A percentile compares a stretch with the other conserved stretches of the same genome.
Conservation (phyloP, 1,284 basidiomycete species). For the Erythrobasidium hasegawianum region DNA sequence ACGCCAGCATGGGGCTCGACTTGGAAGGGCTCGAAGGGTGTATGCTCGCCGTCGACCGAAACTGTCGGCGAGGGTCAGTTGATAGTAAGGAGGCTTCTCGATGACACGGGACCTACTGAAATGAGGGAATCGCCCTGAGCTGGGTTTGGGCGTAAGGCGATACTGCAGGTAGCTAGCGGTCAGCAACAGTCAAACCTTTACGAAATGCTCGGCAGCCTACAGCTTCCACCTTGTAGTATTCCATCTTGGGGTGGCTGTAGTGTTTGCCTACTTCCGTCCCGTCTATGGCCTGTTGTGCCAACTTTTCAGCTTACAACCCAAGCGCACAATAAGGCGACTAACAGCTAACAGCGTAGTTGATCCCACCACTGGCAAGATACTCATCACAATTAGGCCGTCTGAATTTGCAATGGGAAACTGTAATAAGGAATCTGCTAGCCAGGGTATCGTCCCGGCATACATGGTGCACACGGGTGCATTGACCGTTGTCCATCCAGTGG, state of each 20-base stretch:
- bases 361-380: slow-evolving; percentile 19
- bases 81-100: too few relatives aligned
- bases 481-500: slow-evolving; percentile 62
- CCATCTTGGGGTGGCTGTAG: slow-evolving; percentile 53
- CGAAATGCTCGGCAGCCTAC: slow-evolving; percentile 60
- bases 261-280: slow-evolving; percentile 64
- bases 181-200: too few relatives aligned
- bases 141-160: slow-evolving; percentile 62
- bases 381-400: slow-evolving; percentile 21
- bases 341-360: slow-evolving; percentile 10
- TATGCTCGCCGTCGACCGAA: slow-evolving; percentile 76
- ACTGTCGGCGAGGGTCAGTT: slow-evolving; percentile 10
- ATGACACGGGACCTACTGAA: slow-evolving; percentile 51
- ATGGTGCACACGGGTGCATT: slow-evolving; percentile 68
- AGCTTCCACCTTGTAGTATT: slow-evolving; percentile 53
- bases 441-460: slow-evolving; percentile 56
- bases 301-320: too few relatives aligned
- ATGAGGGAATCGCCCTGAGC: not conserved
- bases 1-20: slow-evolving; percentile 73
- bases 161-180: slow-evolving; percentile 22
- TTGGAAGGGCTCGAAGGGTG: slow-evolving; percentile 73
- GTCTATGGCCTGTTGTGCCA: slow-evolving; percentile 59
- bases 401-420: slow-evolving; percentile 25
- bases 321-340: too few relatives aligned
- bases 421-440: slow-evolving; percentile 47